Evolutionary conservation across 208 protist genomes (phyloP), one percentile per base, ranked within the genome.

Genomic region (Trypanosoma vivax): DNA sequence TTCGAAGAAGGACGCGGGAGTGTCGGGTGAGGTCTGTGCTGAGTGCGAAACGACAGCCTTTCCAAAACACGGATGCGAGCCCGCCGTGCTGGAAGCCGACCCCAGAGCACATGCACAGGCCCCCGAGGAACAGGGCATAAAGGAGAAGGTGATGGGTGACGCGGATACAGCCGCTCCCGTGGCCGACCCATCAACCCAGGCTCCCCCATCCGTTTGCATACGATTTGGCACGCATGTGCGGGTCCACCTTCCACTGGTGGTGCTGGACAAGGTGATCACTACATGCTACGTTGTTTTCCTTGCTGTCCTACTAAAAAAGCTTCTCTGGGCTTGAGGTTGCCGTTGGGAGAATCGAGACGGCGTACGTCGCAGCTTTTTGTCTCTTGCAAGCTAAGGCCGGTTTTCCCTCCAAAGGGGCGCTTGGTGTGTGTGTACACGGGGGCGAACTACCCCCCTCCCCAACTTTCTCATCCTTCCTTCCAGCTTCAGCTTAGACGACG

Each of bases 301-400:
- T 39, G 41, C 60, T 9, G n/a, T 65, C 6, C 2, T 65, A 16
- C 4, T 58, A 5, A 65, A 65, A 35, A 65, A 65, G 30, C 50
- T 33, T 4, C 16, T 53, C 2, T 52, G 43, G 41, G 1, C n/a
- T 13, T 65, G 48, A 42, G 5, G 5, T 19, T 21, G 2, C n/a
- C n/a, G n/a, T n/a, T n/a, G n/a, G n/a, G n/a, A n/a, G n/a, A n/a
- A n/a, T n/a, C n/a, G n/a, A n/a, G n/a, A n/a, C n/a, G n/a, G n/a
- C n/a, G n/a, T n/a, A n/a, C n/a, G n/a, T n/a, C n/a, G n/a, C n/a
- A n/a, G n/a, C n/a, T n/a, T n/a, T n/a, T n/a, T n/a, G n/a, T n/a
- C n/a, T n/a, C n/a, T n/a, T n/a, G n/a, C n/a, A n/a, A n/a, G n/a
- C n/a, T n/a, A n/a, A n/a, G n/a, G n/a, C n/a, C n/a, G n/a, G n/a